Percentiles rank a stretch among this genome's conserved stretches.
Evolutionary conservation across 202 grass and related monocot species (phyloP).

Genomic region (Saccharum hybrid): DNA sequence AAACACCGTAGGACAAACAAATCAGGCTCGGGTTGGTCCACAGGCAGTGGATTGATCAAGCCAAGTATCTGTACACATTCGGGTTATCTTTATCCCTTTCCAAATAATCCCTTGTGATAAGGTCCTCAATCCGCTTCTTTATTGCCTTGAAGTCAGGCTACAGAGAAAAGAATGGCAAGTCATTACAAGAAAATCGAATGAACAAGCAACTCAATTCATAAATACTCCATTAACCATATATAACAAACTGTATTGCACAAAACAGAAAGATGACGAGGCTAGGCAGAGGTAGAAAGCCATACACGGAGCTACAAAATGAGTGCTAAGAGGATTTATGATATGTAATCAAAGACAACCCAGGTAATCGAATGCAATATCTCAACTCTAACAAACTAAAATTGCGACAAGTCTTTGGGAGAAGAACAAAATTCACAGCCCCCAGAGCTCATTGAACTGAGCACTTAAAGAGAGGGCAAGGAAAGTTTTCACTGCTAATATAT

Average conservation of each 20-base stretch:
- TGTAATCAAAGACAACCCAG: neutral
- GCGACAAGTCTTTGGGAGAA: neutral
- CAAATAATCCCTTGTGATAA: constrained; percentile 85
- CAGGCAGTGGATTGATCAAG: constrained; percentile 40
- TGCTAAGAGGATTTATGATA: neutral
- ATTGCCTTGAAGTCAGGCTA: constrained; percentile 97
- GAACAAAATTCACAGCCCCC: neutral
- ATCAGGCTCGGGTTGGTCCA: neutral
- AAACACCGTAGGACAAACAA: constrained; percentile 19
- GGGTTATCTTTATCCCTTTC: constrained; percentile 81
- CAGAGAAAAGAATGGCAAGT: neutral
- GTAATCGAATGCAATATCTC: neutral
- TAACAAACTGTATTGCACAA: constrained; percentile 19
- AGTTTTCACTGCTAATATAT: neutral
- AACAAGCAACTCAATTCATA: neutral
- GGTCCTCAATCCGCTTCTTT: constrained; percentile 87
- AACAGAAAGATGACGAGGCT: constrained; percentile 24
- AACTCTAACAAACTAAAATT: neutral
- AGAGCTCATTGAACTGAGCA: neutral
- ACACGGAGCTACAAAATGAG: neutral
- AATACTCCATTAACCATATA: neutral
- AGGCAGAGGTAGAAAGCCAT: neutral
- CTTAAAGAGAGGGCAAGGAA: neutral
- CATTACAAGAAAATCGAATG: constrained; percentile 14
- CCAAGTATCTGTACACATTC: constrained; percentile 74